Percentiles rank a stretch among this genome's conserved stretches.
Evolutionary conservation across 2,329 filamentous ascomycete genomes (phyloP).

Genomic region (Fusarium anguioides): DNA sequence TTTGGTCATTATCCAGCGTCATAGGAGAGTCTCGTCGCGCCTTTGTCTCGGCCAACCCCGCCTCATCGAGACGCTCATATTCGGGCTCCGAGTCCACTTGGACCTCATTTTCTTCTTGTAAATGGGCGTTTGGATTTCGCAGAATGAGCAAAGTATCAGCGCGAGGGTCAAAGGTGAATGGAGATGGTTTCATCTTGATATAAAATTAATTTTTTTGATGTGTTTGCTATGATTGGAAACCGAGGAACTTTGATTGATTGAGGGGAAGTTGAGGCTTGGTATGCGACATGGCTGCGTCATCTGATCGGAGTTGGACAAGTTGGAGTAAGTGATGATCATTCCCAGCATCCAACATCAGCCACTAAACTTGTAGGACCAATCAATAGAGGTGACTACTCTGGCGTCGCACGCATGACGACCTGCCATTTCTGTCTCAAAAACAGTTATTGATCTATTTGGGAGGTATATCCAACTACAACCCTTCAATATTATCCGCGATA

Average conservation of each 20-base stretch:
- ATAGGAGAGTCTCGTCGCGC: constrained; percentile 18
- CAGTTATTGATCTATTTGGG: too few relatives aligned
- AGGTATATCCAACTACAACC: background rate
- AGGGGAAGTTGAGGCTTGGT: constrained; percentile 22
- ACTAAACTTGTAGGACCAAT: too few relatives aligned
- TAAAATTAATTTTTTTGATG: background rate
- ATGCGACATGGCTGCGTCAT: constrained; percentile 28
- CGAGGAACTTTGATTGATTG: constrained; percentile 1
- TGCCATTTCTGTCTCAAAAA: background rate
- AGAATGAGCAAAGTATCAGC: constrained; percentile 23
- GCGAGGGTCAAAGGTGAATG: constrained; percentile 22
- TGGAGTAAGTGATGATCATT: constrained; percentile 28
- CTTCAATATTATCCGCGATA: background rate
- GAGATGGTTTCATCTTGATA: constrained; percentile 14
- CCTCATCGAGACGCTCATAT: constrained; percentile 18
- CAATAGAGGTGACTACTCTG: constrained; percentile 2
- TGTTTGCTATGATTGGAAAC: background rate
- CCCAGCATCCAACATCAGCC: constrained; percentile 6
- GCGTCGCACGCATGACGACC: background rate
- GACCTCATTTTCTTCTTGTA: background rate
- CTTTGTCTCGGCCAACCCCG: constrained; percentile 10
- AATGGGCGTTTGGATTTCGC: constrained; percentile 6
- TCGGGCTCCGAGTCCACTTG: constrained; percentile 23
- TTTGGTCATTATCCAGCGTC: constrained; percentile 15
- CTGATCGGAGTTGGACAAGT: constrained; percentile 24